These are phyloP conservation scores for Calonectria ilicicola DNA, from an alignment of 2,329 filamentous ascomycete genomes.

Conservation along the genomic window DNA sequence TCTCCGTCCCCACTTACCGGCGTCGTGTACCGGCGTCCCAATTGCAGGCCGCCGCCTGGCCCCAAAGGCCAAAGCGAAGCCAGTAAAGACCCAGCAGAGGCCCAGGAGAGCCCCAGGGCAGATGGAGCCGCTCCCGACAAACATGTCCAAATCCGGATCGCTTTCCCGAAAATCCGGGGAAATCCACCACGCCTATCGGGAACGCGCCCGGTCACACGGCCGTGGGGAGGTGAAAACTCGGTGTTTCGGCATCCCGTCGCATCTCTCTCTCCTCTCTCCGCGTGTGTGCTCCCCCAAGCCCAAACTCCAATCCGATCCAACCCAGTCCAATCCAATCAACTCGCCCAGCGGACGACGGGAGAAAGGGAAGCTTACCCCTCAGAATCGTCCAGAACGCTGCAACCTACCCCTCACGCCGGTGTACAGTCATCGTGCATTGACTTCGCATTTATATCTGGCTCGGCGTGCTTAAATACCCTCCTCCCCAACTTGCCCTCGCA, in stretches of 20 bases:
- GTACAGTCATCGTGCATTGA: neutral
- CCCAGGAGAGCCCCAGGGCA: neutral
- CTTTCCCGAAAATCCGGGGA: conserved; percentile 26
- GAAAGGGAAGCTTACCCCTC: conserved; percentile 8
- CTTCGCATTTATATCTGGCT: conserved; percentile 6
- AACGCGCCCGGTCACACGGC: neutral
- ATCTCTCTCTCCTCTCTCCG: neutral
- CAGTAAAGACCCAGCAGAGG: no score
- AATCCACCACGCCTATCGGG: neutral
- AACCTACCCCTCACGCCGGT: conserved; percentile 21
- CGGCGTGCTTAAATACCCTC: conserved; percentile 9
- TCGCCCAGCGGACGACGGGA: neutral
- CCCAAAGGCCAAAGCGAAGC: no score
- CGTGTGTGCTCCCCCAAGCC: no score
- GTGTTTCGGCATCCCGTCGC: conserved; percentile 36
- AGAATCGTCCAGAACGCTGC: conserved; percentile 1
- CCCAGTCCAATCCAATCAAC: neutral
- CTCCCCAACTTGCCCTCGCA: neutral
- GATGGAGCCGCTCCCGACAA: neutral
- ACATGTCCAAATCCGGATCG: conserved; percentile 14
- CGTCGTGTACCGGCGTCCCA: neutral
- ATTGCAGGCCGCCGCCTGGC: no score
- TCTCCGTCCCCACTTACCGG: neutral
- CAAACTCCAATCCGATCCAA: neutral
- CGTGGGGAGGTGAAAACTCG: conserved; percentile 39